Evolutionary conservation across 2,329 filamentous ascomycete genomes (phyloP), one percentile per base, ranked within the genome.

Genomic region (Nothophoma quercina): DNA sequence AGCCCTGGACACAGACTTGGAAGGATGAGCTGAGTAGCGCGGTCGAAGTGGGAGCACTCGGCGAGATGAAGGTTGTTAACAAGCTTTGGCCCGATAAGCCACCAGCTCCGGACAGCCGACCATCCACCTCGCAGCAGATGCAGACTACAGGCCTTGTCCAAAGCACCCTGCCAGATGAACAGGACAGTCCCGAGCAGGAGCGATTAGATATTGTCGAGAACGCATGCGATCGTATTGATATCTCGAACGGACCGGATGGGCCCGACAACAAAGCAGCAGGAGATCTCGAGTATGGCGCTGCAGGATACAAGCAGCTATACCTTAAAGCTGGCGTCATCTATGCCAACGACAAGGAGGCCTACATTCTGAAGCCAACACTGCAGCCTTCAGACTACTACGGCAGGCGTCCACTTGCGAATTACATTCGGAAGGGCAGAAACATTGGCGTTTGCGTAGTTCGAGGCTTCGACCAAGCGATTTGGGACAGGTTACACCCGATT

Each of bases 1-100:
- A 87, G 46, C 91, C 91, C 0, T 96, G 93, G 88, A 92, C 90
- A 1, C 86, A 95, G 63, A 96, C 93, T 1, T 99, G 95, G 92
- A 84, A 83, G 44, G 93, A 97, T 67, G 93, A 99, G 74, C 78
- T 99, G 7, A 87, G 88, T 59, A 96, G 91, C 73, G 96, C 95
- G 5, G 82, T 96, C 5, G 91, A 96, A 42, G 91, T 97, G 51
- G 95, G 95, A 1, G 88, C 93, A 1, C 80, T 88, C 8, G 95
- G 93, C 0, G 95, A 99, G 74, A 88, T 95, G 76, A 98, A 98
- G 72, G 88, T 97, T 7, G 85, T 90, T 0, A 87, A 96, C 73
- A 86, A 81, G 28, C 77, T 98, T 7, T 97, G 93, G 92, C 88
- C 90, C 1, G 83, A 85, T 38, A 80, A 83, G 81, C 83, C 42